A percentile compares a stretch with the other conserved stretches of the same genome.
Evolutionary conservation across 78 protist species (phyloP).

Genomic region (Dictyostelium purpureum): DNA sequence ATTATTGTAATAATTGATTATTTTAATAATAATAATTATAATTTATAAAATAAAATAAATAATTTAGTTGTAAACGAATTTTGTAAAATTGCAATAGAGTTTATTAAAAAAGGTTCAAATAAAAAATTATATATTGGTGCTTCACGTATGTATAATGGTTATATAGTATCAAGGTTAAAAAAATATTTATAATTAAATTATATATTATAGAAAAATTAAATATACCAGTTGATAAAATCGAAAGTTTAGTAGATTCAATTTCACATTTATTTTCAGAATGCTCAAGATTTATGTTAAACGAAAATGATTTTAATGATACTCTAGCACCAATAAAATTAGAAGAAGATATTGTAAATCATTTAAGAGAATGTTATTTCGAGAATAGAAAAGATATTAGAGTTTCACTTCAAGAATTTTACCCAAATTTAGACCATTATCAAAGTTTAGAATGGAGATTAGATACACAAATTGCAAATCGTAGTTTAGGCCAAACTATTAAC

Average conservation of each 20-base stretch:
- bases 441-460: conserved; percentile 80
- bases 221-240: conserved; percentile 57
- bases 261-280: conserved; percentile 56
- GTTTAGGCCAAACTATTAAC: conserved; percentile 50
- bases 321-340: conserved; percentile 10
- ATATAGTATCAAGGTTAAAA: not conserved
- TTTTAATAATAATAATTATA: not conserved
- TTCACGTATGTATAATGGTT: conserved; percentile 36
- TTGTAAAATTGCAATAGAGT: conserved; percentile 66
- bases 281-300: conserved; percentile 65
- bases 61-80: conserved; percentile 48
- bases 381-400: conserved; percentile 59
- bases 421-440: conserved; percentile 69
- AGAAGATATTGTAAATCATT: not conserved
- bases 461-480: conserved; percentile 70
- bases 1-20: not conserved
- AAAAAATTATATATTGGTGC: conserved; percentile 72
- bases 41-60: not conserved
- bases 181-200: not conserved
- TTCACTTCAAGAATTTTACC: conserved; percentile 65
- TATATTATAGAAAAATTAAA: conserved; percentile 29
- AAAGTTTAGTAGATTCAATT: conserved; percentile 45
- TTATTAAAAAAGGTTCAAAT: conserved; percentile 63
- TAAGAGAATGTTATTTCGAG: conserved; percentile 58
- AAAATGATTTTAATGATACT: conserved; percentile 62